Percentiles rank a stretch among this genome's conserved stretches.
Conservation (phyloP, 1,284 basidiomycete species). For the Tremellales sp. region DNA sequence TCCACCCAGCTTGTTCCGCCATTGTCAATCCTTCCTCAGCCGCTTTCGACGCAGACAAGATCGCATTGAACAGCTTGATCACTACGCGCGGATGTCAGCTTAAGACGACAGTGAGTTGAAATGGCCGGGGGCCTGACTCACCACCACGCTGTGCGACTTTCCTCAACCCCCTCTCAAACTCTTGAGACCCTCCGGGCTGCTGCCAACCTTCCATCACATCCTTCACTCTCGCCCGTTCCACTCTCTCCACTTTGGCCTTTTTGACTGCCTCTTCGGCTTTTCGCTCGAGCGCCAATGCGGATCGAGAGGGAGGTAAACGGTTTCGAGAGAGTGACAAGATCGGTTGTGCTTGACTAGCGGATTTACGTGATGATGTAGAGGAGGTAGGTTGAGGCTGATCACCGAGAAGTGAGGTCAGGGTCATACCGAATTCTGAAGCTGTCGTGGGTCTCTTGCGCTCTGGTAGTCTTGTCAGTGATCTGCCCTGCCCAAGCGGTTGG, state of each 20-base stretch:
- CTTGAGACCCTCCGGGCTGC: constrained; percentile 37
- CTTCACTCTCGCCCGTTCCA: constrained; percentile 40
- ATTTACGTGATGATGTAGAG: constrained; percentile 2
- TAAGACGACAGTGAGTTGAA: not conserved
- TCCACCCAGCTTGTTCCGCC: constrained; percentile 34
- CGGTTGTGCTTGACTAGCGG: constrained; percentile 14
- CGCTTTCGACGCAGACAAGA: constrained; percentile 43
- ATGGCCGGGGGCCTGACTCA: constrained; percentile 23
- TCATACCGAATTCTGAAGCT: constrained; percentile 40
- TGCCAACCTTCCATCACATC: constrained; percentile 47
- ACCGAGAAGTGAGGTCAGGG: constrained; percentile 42
- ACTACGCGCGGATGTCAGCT: constrained; percentile 22
- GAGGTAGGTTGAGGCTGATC: constrained; percentile 19
- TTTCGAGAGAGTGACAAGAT: constrained; percentile 40
- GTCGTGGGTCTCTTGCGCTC: constrained; percentile 46
- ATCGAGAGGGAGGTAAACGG: constrained; percentile 31
- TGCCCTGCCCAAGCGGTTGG: not conserved
- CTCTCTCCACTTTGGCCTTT: constrained; percentile 36
- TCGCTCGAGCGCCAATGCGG: constrained; percentile 20
- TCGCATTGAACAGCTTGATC: constrained; percentile 51
- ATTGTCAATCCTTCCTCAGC: constrained; percentile 32
- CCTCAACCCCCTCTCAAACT: constrained; percentile 48
- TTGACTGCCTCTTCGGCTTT: constrained; percentile 24
- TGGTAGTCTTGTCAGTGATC: constrained; percentile 9
- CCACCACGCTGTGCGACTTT: constrained; percentile 50